These are phyloP conservation scores for Dactylellina drechsleri DNA, from an alignment of 2,329 filamentous ascomycete species.

Conservation along the genomic window DNA sequence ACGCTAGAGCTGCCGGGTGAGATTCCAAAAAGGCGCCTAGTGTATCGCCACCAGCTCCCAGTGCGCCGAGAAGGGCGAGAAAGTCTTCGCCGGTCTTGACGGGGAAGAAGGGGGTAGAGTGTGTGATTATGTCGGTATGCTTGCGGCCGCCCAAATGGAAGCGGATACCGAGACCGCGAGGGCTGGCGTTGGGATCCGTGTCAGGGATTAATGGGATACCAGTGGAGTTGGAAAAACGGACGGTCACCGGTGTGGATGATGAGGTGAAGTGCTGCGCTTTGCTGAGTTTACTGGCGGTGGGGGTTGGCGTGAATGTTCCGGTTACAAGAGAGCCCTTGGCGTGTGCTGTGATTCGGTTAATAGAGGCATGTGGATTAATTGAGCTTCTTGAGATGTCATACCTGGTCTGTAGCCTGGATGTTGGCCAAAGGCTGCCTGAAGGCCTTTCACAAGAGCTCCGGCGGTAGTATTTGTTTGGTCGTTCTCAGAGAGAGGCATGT, in stretches of 20 bases:
- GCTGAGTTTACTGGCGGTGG: conserved; percentile 64
- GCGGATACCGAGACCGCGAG: conserved; percentile 66
- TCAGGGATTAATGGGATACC: conserved; percentile 67
- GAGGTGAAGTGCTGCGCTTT: conserved; percentile 65
- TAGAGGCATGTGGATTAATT: background rate
- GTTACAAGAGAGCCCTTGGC: conserved; percentile 67
- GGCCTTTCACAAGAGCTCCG: conserved; percentile 60
- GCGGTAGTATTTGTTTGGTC: conserved; percentile 62
- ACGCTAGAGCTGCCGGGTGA: conserved; percentile 65
- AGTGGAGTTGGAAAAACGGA: conserved; percentile 67
- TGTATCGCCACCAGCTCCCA: conserved; percentile 34
- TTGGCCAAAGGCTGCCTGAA: conserved; percentile 62
- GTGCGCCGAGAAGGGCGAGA: conserved; percentile 57
- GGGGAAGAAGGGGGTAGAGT: conserved; percentile 68
- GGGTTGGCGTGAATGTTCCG: conserved; percentile 66
- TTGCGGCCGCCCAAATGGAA: conserved; percentile 64
- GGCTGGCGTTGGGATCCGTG: conserved; percentile 64
- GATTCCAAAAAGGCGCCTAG: conserved; percentile 63
- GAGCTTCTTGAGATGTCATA: conserved; percentile 53
- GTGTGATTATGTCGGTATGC: conserved; percentile 70
- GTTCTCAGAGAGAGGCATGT: conserved; percentile 65
- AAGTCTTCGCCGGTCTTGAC: conserved; percentile 67
- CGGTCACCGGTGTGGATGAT: conserved; percentile 64
- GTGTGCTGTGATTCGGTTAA: conserved; percentile 63
- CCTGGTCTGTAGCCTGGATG: conserved; percentile 63